Conservation (phyloP, 2,329 filamentous ascomycete species). For the Cercospora janseana region DNA sequence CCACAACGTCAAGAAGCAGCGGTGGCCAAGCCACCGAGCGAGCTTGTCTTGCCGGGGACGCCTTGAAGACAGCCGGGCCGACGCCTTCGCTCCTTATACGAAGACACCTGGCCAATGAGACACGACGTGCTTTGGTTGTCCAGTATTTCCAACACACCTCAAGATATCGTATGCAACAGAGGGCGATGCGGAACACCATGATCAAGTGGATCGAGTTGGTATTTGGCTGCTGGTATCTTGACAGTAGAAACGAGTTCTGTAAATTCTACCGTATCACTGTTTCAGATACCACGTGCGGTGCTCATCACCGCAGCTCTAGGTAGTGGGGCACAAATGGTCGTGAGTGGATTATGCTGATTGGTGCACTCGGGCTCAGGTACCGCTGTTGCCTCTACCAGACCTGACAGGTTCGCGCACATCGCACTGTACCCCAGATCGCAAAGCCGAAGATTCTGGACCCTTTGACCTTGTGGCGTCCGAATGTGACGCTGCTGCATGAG, state of each 20-base stretch:
- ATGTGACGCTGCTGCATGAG: background rate
- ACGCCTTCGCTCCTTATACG: constrained; percentile 13
- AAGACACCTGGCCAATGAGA: background rate
- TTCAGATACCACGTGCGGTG: too few relatives aligned
- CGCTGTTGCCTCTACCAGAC: background rate
- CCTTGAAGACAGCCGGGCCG: constrained; percentile 4
- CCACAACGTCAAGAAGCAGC: constrained; percentile 5
- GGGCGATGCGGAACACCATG: too few relatives aligned
- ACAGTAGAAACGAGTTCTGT: too few relatives aligned
- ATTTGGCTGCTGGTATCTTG: too few relatives aligned
- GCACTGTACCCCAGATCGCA: background rate
- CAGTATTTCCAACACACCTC: background rate
- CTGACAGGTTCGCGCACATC: background rate
- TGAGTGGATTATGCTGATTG: background rate
- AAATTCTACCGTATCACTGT: too few relatives aligned
- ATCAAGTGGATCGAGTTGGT: too few relatives aligned
- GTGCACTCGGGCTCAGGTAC: background rate
- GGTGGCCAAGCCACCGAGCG: constrained; percentile 21
- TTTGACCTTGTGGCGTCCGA: background rate
- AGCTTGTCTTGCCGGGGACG: constrained; percentile 10
- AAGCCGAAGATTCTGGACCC: background rate
- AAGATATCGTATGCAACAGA: too few relatives aligned
- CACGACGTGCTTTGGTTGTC: background rate
- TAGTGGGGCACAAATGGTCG: too few relatives aligned
- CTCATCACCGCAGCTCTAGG: too few relatives aligned